A percentile compares a stretch with the other conserved stretches of the same genome.
Conservation (phyloP, 257 asterid species). For the Fraxinus quadrangulata region DNA sequence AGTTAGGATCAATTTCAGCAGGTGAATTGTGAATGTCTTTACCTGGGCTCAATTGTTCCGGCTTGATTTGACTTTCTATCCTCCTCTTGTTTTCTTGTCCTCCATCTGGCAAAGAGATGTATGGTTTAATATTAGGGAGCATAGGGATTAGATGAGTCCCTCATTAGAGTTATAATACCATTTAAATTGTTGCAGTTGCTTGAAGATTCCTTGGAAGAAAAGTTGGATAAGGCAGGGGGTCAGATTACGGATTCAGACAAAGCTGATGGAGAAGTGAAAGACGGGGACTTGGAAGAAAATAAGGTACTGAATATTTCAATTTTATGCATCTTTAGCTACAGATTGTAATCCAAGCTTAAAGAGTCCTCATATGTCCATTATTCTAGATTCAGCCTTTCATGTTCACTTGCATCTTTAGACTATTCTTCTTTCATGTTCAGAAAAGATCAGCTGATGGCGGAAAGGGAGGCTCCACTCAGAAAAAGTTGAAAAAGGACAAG, state of each 20-base stretch:
- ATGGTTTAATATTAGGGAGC: not conserved
- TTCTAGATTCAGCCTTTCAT: not conserved
- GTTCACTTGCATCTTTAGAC: slow-evolving; percentile 23
- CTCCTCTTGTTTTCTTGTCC: not conserved
- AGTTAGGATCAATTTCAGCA: not conserved
- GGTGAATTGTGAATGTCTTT: not conserved
- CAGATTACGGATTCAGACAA: slow-evolving; percentile 65
- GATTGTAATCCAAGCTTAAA: not conserved
- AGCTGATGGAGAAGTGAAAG: slow-evolving; percentile 74
- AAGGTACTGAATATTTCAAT: slow-evolving; percentile 47
- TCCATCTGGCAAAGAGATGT: not conserved
- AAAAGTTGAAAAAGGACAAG: slow-evolving; percentile 86
- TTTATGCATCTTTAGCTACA: slow-evolving; percentile 1
- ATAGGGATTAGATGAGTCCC: slow-evolving; percentile 20
- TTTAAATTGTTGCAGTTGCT: slow-evolving; percentile 65
- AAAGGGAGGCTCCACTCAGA: slow-evolving; percentile 70
- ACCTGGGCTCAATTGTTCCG: not conserved
- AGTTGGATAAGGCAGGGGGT: slow-evolving; percentile 77
- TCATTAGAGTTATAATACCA: slow-evolving; percentile 21
- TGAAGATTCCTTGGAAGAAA: slow-evolving; percentile 92
- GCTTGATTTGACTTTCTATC: not conserved
- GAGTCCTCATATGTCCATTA: not conserved
- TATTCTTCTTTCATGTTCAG: slow-evolving; percentile 39
- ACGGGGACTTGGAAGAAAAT: slow-evolving; percentile 80
- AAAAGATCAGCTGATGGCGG: slow-evolving; percentile 74